Percentiles rank a stretch among this genome's conserved stretches.
These are phyloP conservation scores for Cenchrus purpureus DNA, from an alignment of 176 grass and related monocot species.

Conservation along the genomic window DNA sequence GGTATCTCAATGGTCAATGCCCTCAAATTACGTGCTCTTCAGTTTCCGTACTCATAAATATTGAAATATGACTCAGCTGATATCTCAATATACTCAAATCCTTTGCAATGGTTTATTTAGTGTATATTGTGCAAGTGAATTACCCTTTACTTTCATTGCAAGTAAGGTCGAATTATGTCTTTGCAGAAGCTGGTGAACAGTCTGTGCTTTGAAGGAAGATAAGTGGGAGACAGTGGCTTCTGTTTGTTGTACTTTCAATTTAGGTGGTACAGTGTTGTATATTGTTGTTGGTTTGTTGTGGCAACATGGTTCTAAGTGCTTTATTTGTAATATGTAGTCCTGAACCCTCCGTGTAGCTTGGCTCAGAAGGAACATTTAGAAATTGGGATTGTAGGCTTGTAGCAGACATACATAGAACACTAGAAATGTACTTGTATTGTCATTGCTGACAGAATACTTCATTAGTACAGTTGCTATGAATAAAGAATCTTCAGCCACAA, in stretches of 20 bases:
- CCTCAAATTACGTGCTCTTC: constrained; percentile 12
- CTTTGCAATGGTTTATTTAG: not conserved
- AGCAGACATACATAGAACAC: constrained; percentile 33
- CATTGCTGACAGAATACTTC: constrained; percentile 45
- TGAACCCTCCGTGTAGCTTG: constrained; percentile 31
- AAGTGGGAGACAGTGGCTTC: constrained; percentile 13
- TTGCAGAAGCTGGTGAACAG: constrained; percentile 80
- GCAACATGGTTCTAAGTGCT: not conserved
- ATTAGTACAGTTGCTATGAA: constrained; percentile 55
- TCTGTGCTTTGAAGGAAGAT: constrained; percentile 62
- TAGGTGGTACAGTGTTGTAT: constrained; percentile 26
- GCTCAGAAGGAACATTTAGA: constrained; percentile 17
- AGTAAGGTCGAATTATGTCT: constrained; percentile 50
- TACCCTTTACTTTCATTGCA: constrained; percentile 46
- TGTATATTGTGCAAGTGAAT: not conserved
- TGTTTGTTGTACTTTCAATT: constrained; percentile 25
- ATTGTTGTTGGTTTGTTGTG: constrained; percentile 30
- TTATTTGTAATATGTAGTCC: constrained; percentile 36
- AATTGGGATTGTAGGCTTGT: not conserved
- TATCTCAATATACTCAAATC: constrained; percentile 29
- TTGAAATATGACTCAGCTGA: constrained; percentile 22
- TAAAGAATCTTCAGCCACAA: constrained; percentile 53
- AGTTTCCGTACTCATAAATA: not conserved
- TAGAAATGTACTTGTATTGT: constrained; percentile 42
- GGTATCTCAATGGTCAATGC: constrained; percentile 14